phyloP scores from a whole-genome alignment of 192 early-diverging fungal genomes.

The Backusella psychrophila region DNA sequence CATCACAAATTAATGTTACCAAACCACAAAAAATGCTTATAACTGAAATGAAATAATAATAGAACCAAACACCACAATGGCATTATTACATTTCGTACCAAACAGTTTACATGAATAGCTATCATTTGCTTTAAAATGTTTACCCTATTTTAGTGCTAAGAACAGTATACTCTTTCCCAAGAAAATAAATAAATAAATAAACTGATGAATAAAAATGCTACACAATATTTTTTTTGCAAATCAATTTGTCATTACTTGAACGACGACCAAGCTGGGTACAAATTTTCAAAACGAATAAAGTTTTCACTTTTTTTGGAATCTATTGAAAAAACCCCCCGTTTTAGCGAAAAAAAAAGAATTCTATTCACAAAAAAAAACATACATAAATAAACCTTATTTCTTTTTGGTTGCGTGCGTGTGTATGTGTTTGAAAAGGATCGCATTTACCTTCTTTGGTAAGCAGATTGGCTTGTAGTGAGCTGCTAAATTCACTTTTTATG shows the following conservation, averaged over 20 bases:
- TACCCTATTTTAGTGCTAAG: background rate
- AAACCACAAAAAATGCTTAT: background rate
- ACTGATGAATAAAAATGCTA: constrained; percentile 17
- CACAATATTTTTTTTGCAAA: constrained; percentile 18
- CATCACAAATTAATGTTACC: background rate
- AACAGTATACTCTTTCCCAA: background rate
- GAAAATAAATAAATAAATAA: background rate
- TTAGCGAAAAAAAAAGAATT: constrained; percentile 8
- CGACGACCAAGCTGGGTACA: background rate
- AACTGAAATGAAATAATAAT: background rate
- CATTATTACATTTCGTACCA: background rate
- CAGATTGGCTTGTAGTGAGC: background rate
- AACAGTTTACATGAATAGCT: background rate
- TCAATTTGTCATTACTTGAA: background rate
- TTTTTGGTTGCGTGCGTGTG: background rate
- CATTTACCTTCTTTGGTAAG: background rate
- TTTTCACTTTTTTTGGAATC: background rate
- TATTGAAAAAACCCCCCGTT: constrained; percentile 5
- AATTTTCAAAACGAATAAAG: background rate
- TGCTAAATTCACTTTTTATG: constrained; percentile 8
- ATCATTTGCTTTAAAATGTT: background rate
- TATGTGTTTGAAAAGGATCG: constrained; percentile 6
- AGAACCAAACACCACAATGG: background rate
- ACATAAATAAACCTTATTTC: background rate
- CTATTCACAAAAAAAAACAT: background rate